Base-by-base conservation (phyloP, 1,139 yeast species). In the Geotrichum carabidarum region DNA sequence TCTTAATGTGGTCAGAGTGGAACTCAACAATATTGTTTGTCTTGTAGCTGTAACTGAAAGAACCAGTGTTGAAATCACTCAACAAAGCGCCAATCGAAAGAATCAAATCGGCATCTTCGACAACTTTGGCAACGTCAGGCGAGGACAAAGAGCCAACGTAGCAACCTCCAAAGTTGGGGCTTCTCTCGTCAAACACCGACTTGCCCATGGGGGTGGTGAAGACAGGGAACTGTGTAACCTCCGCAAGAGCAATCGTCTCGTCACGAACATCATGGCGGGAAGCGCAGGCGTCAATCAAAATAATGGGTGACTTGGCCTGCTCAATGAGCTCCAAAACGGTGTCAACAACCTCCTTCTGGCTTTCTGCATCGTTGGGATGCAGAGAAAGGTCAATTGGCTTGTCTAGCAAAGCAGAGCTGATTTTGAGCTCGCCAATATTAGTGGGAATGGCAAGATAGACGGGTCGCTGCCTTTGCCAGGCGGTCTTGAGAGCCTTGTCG, bases 151-250 rank as follows among this genome's bases (percentile, higher is more conserved):
- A 79, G 62, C 96, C 96, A 59, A 87, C 87, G 68, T 87, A 88
- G 55, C 84, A 90, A 71, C 96, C 96, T 61, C 90, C 93, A 70
- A 81, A 88, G 70, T 91, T 77, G 57, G 84, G 80, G 68, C 84
- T 78, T 58, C 77, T 76, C 74, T 88, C 96, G 71, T 85, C 83
- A 66, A 86, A 80, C 42, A 81, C 78, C 60, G 90, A 86, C 74
- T 87, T 87, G 72, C 95, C 95, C 95, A 88, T 86, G 61, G 96
- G 95, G 53, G 95, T 87, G 55, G 86, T 86, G 73, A 80, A 87
- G 36, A 85, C 86, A 42, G 95, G 94, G 81, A 83, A 87, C 68
- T 85, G 83, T 50, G 95, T 86, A 52, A 74, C 66, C 62, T 81
- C 80, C 54, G 86, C 85, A 67, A 88, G 78, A 62, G 75, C 71